A percentile compares a stretch with the other conserved stretches of the same genome.
Conservation (phyloP, 2,329 filamentous ascomycete species). For the Diaporthe helianthi region DNA sequence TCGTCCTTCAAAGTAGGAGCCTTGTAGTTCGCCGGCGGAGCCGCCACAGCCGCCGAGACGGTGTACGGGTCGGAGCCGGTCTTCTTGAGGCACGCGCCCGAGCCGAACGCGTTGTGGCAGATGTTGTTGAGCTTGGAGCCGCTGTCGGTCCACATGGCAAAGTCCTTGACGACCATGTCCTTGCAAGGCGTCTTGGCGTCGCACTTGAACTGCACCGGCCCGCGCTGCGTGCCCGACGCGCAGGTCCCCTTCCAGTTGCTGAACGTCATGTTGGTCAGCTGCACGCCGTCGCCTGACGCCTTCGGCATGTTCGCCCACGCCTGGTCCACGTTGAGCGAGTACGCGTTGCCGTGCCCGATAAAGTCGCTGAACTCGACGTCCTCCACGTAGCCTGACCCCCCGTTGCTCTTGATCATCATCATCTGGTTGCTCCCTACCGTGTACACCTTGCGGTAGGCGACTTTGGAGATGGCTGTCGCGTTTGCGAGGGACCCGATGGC, state of each 20-base stretch:
- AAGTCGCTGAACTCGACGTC: constrained; percentile 63
- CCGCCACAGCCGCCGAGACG: constrained; percentile 32
- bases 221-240: constrained; percentile 55
- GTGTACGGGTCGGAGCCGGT: constrained; percentile 30
- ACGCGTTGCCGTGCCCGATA: constrained; percentile 65
- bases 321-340: constrained; percentile 63
- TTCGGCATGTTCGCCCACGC: constrained; percentile 50
- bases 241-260: constrained; percentile 63
- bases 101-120: constrained; percentile 37
- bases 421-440: constrained; percentile 67
- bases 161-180: constrained; percentile 56
- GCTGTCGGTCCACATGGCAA: constrained; percentile 60
- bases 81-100: constrained; percentile 34
- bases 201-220: constrained; percentile 61
- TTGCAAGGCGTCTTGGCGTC: constrained; percentile 58
- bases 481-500: constrained; percentile 61
- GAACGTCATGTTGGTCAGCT: constrained; percentile 60
- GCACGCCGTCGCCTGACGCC: constrained; percentile 55
- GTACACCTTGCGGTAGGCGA: constrained; percentile 64
- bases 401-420: constrained; percentile 69
- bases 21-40: constrained; percentile 15
- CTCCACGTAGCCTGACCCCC: constrained; percentile 59
- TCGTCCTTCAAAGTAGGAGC: constrained; percentile 32
- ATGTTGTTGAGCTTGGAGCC: constrained; percentile 42
- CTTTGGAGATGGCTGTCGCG: constrained; percentile 54